phyloP scores from a whole-genome alignment of 1,139 yeast genomes.

The Geotrichum restrictum region DNA sequence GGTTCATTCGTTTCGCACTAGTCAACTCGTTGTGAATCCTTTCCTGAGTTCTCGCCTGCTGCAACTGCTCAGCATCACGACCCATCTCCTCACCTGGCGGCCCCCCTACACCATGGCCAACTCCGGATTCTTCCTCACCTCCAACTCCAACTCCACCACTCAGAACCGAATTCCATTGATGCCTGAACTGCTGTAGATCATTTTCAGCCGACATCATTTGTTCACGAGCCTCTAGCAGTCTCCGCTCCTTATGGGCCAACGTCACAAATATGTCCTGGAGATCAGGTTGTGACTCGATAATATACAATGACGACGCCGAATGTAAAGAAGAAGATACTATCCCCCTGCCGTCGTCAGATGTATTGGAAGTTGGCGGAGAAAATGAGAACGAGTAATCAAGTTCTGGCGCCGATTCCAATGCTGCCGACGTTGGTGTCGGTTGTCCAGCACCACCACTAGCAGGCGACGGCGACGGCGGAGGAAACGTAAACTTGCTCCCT shows the following conservation, averaged over 20 bases:
- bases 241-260: conserved; percentile 39
- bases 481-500: neutral
- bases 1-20: no score
- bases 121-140: no score
- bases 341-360: conserved; percentile 3
- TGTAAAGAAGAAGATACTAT: no score
- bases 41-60: neutral
- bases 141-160: no score
- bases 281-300: conserved; percentile 27
- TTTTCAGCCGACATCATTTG: conserved; percentile 31
- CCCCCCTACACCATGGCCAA: no score
- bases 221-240: conserved; percentile 39
- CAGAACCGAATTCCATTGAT: conserved; percentile 30
- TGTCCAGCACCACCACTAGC: no score
- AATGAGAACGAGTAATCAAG: neutral
- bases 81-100: no score
- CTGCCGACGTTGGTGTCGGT: no score
- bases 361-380: conserved; percentile 1
- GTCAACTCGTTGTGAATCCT: neutral
- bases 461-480: no score
- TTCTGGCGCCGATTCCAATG: neutral
- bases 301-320: conserved; percentile 26
- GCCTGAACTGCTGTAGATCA: conserved; percentile 30
- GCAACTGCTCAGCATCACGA: no score
- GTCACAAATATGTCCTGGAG: conserved; percentile 37